These are phyloP conservation scores for Xylaria arbuscula DNA, from an alignment of 2,329 filamentous ascomycete genomes.

Conservation along the genomic window DNA sequence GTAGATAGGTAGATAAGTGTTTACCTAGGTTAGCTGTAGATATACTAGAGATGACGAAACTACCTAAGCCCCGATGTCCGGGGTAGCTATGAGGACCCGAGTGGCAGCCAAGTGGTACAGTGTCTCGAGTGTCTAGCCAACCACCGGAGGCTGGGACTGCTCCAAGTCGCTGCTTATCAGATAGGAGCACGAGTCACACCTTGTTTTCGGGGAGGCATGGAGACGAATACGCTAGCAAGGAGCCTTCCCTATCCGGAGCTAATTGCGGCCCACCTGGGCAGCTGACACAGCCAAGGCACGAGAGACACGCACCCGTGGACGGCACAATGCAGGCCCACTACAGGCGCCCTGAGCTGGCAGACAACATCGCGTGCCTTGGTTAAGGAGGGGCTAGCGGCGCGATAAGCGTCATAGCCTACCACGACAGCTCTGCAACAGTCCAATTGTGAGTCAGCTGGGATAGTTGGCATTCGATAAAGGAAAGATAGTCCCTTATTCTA, in stretches of 20 bases:
- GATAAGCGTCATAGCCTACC: slow-evolving; percentile 32
- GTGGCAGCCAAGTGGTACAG: slow-evolving; percentile 21
- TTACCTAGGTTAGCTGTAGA: slow-evolving; percentile 9
- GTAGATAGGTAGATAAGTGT: not conserved
- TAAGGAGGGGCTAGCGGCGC: slow-evolving; percentile 32
- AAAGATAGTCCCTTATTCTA: not conserved
- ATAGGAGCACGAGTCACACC: slow-evolving; percentile 4
- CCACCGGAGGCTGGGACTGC: slow-evolving; percentile 3
- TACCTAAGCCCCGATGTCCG: slow-evolving; percentile 31
- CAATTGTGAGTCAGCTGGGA: slow-evolving; percentile 5
- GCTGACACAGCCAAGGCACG: slow-evolving; percentile 21
- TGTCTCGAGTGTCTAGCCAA: slow-evolving; percentile 8
- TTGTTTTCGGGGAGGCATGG: slow-evolving; percentile 17
- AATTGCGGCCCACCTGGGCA: slow-evolving; percentile 3
- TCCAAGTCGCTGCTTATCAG: slow-evolving; percentile 33
- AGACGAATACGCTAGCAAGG: slow-evolving; percentile 26
- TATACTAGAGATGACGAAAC: slow-evolving; percentile 17
- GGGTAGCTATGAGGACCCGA: slow-evolving; percentile 36
- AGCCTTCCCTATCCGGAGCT: slow-evolving; percentile 32
- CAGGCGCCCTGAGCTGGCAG: slow-evolving; percentile 16
- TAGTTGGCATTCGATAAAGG: not conserved
- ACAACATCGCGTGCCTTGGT: slow-evolving; percentile 36
- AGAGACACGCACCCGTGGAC: slow-evolving; percentile 8
- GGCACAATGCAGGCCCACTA: slow-evolving; percentile 13
- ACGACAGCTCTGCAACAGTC: not conserved